A percentile compares a stretch with the other conserved stretches of the same genome.
phyloP scores from a whole-genome alignment of 2,329 filamentous ascomycete genomes.

The Gliomastix tumulicola region DNA sequence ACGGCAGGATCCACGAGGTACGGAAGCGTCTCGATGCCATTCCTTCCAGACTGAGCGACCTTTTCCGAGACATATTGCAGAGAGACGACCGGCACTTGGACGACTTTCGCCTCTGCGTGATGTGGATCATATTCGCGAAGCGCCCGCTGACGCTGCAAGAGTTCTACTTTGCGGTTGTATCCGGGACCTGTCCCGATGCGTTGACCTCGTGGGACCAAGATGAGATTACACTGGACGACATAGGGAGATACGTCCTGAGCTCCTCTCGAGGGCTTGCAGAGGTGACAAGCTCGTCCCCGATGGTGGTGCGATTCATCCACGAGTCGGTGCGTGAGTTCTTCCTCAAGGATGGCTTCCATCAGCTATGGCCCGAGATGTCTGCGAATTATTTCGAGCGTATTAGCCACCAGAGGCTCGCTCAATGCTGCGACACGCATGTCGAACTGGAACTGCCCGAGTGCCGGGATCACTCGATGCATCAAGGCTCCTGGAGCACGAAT shows the following conservation, averaged over 20 bases:
- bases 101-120: constrained; percentile 33
- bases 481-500: no score
- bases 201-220: no score
- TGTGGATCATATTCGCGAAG: constrained; percentile 42
- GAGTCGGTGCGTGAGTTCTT: not conserved
- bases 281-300: constrained; percentile 18
- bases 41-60: constrained; percentile 16
- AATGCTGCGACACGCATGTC: no score
- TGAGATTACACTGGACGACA: constrained; percentile 6
- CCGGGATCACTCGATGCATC: not conserved
- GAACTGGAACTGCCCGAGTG: no score
- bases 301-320: constrained; percentile 2
- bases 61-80: constrained; percentile 41
- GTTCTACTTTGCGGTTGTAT: constrained; percentile 21
- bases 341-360: constrained; percentile 18
- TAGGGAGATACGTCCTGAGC: constrained; percentile 22
- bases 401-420: constrained; percentile 15
- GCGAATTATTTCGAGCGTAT: no score
- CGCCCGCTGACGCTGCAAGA: constrained; percentile 31
- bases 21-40: constrained; percentile 20
- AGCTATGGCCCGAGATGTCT: not conserved
- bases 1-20: constrained; percentile 13
- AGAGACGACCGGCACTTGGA: constrained; percentile 32
- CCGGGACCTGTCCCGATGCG: constrained; percentile 7
- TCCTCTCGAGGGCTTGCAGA: constrained; percentile 45